These are phyloP conservation scores for Hymenoscyphus albidus DNA, from an alignment of 2,329 filamentous ascomycete genomes.

Conservation along the genomic window DNA sequence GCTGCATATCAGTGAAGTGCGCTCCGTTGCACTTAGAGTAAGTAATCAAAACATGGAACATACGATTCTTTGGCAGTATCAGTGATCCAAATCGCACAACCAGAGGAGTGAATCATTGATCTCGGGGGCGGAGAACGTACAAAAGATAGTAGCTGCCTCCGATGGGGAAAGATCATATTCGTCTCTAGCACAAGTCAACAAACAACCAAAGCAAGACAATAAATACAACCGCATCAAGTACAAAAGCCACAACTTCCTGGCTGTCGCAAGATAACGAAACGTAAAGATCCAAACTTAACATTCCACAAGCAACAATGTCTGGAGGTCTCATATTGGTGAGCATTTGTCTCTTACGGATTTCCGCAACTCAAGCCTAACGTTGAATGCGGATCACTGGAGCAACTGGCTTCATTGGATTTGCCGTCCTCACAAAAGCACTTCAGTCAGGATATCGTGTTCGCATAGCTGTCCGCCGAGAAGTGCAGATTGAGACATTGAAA, in stretches of 20 bases:
- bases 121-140: background rate
- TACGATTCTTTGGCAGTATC: background rate
- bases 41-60: background rate
- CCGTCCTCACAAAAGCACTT: slow-evolving; percentile 14
- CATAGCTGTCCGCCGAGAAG: slow-evolving; percentile 16
- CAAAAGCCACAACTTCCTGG: background rate
- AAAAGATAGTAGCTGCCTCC: background rate
- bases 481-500: slow-evolving; percentile 7
- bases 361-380: background rate
- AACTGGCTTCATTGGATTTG: slow-evolving; percentile 22
- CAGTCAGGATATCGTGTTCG: slow-evolving; percentile 16
- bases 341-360: too few species aligned
- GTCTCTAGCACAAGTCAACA: background rate
- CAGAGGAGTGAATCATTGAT: background rate
- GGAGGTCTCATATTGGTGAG: slow-evolving; percentile 19
- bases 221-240: background rate
- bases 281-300: background rate
- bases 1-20: background rate
- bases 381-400: slow-evolving; percentile 19
- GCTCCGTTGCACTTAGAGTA: background rate
- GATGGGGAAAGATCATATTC: background rate
- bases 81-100: background rate
- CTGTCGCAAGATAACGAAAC: too few species aligned
- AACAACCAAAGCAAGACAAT: background rate
- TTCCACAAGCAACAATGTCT: slow-evolving; percentile 8